Conservation (phyloP, 2,329 filamentous ascomycete species). For the Chaetomiaceae sp. region DNA sequence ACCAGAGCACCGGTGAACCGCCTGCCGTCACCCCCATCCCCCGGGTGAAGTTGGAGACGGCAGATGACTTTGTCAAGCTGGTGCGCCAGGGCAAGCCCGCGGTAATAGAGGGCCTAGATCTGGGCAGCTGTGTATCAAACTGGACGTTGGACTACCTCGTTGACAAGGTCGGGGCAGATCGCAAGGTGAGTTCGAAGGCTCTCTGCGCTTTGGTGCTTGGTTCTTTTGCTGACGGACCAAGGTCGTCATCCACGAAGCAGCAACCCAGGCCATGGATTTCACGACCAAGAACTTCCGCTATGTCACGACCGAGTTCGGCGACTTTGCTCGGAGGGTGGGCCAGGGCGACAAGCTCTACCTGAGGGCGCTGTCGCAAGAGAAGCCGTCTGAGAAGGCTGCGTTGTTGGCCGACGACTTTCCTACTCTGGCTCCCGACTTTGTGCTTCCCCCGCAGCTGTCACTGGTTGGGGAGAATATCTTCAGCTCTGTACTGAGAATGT, state of each 20-base stretch:
- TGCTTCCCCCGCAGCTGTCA: conserved; percentile 56
- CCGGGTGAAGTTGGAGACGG: conserved; percentile 46
- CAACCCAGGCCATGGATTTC: conserved; percentile 68
- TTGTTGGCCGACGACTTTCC: conserved; percentile 68
- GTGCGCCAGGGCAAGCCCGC: conserved; percentile 55
- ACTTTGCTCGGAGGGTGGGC: conserved; percentile 59
- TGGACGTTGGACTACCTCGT: conserved; percentile 70
- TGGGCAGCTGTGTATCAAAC: conserved; percentile 61
- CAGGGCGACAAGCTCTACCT: conserved; percentile 65
- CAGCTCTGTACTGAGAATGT: conserved; percentile 75
- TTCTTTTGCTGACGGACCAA: conserved; percentile 30
- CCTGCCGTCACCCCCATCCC: conserved; percentile 37
- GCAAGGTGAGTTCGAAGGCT: conserved; percentile 47
- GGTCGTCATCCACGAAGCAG: conserved; percentile 70
- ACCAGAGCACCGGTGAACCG: neutral
- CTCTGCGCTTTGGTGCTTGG: too few species aligned
- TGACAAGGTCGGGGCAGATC: conserved; percentile 54
- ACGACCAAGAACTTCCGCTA: conserved; percentile 79
- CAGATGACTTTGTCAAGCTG: conserved; percentile 55
- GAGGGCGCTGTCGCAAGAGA: conserved; percentile 66
- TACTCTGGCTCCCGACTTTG: conserved; percentile 62
- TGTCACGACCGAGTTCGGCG: conserved; percentile 59
- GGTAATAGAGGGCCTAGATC: conserved; percentile 59
- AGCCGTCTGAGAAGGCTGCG: conserved; percentile 66
- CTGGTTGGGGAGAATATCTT: conserved; percentile 60